Percentiles rank a stretch among this genome's conserved stretches.
phyloP scores from a whole-genome alignment of 169 alveolate genomes.

The Plasmodium gonderi region DNA sequence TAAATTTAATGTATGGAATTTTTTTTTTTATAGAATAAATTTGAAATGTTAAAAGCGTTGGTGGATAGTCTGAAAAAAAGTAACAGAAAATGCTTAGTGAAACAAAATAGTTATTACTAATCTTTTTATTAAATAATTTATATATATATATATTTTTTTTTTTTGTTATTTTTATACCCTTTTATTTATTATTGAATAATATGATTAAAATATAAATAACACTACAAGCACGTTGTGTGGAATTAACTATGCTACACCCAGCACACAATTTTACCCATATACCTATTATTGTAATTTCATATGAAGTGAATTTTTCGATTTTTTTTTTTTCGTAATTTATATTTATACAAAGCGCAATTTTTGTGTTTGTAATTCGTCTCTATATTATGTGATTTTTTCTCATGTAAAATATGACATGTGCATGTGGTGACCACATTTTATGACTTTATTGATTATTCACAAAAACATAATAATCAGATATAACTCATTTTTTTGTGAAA shows the following conservation, averaged over 20 bases:
- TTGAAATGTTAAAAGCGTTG: too few species aligned
- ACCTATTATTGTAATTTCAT: not conserved
- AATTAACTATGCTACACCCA: not conserved
- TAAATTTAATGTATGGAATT: too few species aligned
- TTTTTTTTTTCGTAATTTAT: too few species aligned
- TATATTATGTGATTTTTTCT: not conserved
- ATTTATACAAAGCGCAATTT: not conserved
- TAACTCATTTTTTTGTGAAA: not conserved
- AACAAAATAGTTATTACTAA: not conserved
- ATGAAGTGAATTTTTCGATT: not conserved
- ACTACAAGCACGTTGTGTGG: not conserved
- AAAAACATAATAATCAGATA: not conserved
- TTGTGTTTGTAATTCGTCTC: not conserved
- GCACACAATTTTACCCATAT: not conserved
- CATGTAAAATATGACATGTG: not conserved
- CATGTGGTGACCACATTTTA: not conserved
- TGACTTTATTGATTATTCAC: not conserved
- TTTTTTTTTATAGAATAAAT: too few species aligned
- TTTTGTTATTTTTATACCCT: not conserved
- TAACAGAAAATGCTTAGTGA: not conserved
- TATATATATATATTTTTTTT: not conserved
- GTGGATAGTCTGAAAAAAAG: too few species aligned
- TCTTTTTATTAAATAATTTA: not conserved
- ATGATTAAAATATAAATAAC: not conserved
- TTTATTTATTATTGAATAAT: too few species aligned